These are phyloP conservation scores for Teunomyces kruisii DNA, from an alignment of 805 yeast genomes.

Conservation along the genomic window DNA sequence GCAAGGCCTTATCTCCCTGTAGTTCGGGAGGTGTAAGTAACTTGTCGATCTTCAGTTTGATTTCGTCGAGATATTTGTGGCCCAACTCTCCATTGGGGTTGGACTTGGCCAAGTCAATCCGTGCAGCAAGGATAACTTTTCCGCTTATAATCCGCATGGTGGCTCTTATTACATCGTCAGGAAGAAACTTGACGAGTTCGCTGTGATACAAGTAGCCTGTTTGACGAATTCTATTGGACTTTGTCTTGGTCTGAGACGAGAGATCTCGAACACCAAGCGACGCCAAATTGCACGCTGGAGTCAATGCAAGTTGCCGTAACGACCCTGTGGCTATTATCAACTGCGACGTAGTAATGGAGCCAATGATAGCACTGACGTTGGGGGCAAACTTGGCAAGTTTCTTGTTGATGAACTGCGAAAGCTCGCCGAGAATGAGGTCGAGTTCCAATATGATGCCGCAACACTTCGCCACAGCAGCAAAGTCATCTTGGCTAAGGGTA, in stretches of 20 bases:
- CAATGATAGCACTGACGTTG: constrained; percentile 70
- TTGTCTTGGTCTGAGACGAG: constrained; percentile 25
- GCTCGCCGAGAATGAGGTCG: constrained; percentile 37
- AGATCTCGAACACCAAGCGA: constrained; percentile 61
- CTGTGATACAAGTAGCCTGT: constrained; percentile 68
- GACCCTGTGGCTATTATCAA: constrained; percentile 71
- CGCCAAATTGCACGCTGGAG: constrained; percentile 84
- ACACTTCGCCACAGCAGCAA: constrained; percentile 40
- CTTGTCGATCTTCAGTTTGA: constrained; percentile 64
- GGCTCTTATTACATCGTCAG: constrained; percentile 59
- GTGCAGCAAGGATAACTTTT: constrained; percentile 76
- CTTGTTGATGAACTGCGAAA: constrained; percentile 56
- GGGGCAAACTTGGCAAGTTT: constrained; percentile 70
- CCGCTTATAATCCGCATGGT: constrained; percentile 80
- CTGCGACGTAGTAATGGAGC: constrained; percentile 71
- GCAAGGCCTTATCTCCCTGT: constrained; percentile 58
- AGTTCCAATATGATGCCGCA: constrained; percentile 51
- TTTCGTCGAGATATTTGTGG: constrained; percentile 54
- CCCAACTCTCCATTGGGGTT: constrained; percentile 56
- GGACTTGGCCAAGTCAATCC: constrained; percentile 62
- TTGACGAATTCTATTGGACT: constrained; percentile 50
- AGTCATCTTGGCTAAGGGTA: constrained; percentile 24
- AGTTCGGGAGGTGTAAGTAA: constrained; percentile 75
- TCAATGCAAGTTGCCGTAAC: constrained; percentile 56
- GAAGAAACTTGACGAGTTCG: constrained; percentile 57